These are phyloP conservation scores for Lachnellula arida DNA, from an alignment of 2,329 filamentous ascomycete genomes.

Conservation along the genomic window DNA sequence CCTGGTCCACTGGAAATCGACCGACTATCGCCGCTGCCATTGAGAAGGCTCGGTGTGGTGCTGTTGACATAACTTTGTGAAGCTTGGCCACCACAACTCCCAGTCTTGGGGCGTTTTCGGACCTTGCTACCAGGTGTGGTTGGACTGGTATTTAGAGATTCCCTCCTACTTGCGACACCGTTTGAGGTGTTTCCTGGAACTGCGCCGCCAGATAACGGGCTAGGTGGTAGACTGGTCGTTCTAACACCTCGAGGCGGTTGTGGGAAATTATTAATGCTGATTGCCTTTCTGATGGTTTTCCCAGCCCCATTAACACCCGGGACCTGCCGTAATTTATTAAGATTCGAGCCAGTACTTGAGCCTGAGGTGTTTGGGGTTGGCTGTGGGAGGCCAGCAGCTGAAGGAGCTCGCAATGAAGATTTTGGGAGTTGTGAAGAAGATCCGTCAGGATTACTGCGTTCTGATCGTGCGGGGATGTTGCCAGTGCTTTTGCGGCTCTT, in stretches of 20 bases:
- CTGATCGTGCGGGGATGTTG: slow-evolving; percentile 52
- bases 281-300: slow-evolving; percentile 75
- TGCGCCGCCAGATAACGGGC: slow-evolving; percentile 50
- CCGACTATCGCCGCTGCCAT: slow-evolving; percentile 73
- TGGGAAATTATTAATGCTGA: slow-evolving; percentile 92
- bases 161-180: slow-evolving; percentile 14
- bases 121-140: slow-evolving; percentile 18
- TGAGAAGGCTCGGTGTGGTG: slow-evolving; percentile 68
- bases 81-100: slow-evolving; percentile 29
- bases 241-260: slow-evolving; percentile 70
- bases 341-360: slow-evolving; percentile 41
- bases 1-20: slow-evolving; percentile 59
- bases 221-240: slow-evolving; percentile 56
- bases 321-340: slow-evolving; percentile 52
- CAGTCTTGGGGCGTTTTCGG: slow-evolving; percentile 27
- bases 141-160: slow-evolving; percentile 23
- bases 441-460: slow-evolving; percentile 21
- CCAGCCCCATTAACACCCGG: slow-evolving; percentile 54
- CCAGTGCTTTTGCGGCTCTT: slow-evolving; percentile 68
- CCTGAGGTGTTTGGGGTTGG: slow-evolving; percentile 46
- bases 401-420: slow-evolving; percentile 55
- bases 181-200: slow-evolving; percentile 12
- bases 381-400: slow-evolving; percentile 39
- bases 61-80: slow-evolving; percentile 32
- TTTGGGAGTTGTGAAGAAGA: slow-evolving; percentile 42